These are phyloP conservation scores for Boletus rubescentipes DNA, from an alignment of 768 basidiomycete species.

Conservation along the genomic window DNA sequence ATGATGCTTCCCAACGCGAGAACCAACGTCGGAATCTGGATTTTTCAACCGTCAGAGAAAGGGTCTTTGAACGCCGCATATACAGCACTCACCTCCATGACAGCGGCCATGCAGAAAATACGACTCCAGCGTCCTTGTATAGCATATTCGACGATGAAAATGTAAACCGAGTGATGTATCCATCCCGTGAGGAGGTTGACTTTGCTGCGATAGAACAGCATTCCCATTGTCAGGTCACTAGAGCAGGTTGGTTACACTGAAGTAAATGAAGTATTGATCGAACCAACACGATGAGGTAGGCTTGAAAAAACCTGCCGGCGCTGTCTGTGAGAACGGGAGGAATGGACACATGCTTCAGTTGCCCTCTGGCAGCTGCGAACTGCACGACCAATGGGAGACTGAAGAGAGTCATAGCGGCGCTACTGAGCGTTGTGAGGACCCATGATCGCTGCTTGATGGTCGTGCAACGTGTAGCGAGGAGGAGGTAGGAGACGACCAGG, in stretches of 20 bases:
- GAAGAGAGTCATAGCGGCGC: slow-evolving; percentile 39
- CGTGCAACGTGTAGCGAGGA: slow-evolving; percentile 30
- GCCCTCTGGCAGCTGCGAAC: slow-evolving; percentile 26
- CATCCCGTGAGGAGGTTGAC: slow-evolving; percentile 54
- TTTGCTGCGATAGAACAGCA: slow-evolving; percentile 44
- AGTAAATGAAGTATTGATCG: slow-evolving; percentile 13
- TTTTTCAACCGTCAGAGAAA: neutral
- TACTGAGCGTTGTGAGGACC: slow-evolving; percentile 44
- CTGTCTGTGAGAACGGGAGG: slow-evolving; percentile 23
- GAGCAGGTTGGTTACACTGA: slow-evolving; percentile 9
- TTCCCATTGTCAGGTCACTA: slow-evolving; percentile 48
- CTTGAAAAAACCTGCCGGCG: slow-evolving; percentile 44
- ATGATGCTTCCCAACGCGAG: slow-evolving; percentile 46
- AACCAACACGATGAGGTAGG: slow-evolving; percentile 40
- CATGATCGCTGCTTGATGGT: slow-evolving; percentile 46
- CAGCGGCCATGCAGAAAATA: slow-evolving; percentile 43
- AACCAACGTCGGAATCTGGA: slow-evolving; percentile 54
- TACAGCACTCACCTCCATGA: slow-evolving; percentile 44
- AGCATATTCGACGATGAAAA: slow-evolving; percentile 41
- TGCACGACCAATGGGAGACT: slow-evolving; percentile 42
- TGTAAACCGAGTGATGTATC: slow-evolving; percentile 49
- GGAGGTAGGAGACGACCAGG: slow-evolving; percentile 28
- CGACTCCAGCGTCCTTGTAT: slow-evolving; percentile 37
- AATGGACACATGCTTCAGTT: slow-evolving; percentile 25
- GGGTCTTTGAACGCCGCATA: neutral